Evolutionary conservation across 495 filamentous ascomycete genomes (phyloP), one percentile per base, ranked within the genome.

Genomic region (Lophium mytilinum): DNA sequence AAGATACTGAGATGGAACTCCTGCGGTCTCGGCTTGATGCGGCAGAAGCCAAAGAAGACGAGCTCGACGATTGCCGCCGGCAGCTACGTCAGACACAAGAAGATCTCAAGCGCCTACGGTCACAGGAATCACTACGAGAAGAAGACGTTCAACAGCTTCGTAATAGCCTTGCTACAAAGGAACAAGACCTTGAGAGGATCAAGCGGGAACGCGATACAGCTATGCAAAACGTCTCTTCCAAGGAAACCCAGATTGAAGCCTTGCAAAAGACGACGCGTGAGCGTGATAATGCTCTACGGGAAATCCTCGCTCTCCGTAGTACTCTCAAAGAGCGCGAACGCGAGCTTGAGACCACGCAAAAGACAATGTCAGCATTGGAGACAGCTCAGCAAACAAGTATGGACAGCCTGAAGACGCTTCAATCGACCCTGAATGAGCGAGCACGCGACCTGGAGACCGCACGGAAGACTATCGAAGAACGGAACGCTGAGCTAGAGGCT

Each of bases 181-280:
- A 59, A 4, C 49, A 50, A 12, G 56, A 59, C 14, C 11, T 53
- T 14, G 14, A 52, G 11, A 57, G 57, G 15, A 53, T 56, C 17
- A 49, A 39, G 7, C 52, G 42, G 30, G 61, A 64, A 37, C 61
- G 57, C n/a, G 57, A 64, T 18, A 21, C 54, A 15, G 53, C 54
- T 6, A 49, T 18, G 9, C 49, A 64, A 15, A 57, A 61, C 12
- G 24, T 55, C 35, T 59, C 57, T 21, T 53, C 45, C 40, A 88
- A 55, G 84, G 83, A 66, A 75, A 79, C 3, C 72, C 77, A 54
- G 80, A 80, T 49, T 73, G 92, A 18, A 81, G 89, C 57, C 71
- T 76, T 50, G 83, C 91, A 58, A 67, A 88, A 12, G 76, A 75
- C 41, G 72, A 75, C 11, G 71, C 89, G 47, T 78, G 80, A 37